Evolutionary conservation across 148 eudicot genomes (phyloP).

Genomic region (Heliamphora exappendiculata): DNA sequence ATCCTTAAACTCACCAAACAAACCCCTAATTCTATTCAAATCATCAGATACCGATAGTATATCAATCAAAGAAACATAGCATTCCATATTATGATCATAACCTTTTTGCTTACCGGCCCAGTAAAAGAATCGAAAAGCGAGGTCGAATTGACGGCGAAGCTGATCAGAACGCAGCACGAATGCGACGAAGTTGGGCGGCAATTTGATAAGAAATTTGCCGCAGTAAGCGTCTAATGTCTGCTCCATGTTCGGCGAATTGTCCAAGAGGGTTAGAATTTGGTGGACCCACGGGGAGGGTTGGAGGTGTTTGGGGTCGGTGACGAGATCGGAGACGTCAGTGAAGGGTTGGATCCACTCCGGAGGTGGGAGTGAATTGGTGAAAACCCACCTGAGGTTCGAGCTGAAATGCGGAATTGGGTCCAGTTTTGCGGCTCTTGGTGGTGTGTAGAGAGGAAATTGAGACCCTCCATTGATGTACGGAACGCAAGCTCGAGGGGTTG

Average conservation of each 20-base stretch:
- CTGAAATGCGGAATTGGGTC: slow-evolving; percentile 10
- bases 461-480: slow-evolving; percentile 27
- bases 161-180: slow-evolving; percentile 43
- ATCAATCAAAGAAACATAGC: slow-evolving; percentile 65
- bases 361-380: slow-evolving; percentile 51
- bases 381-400: slow-evolving; percentile 14
- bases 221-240: slow-evolving; percentile 46
- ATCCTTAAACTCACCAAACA: slow-evolving; percentile 46
- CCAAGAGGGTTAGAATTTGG: slow-evolving; percentile 49
- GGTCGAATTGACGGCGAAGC: slow-evolving; percentile 26
- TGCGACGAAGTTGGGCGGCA: slow-evolving; percentile 71
- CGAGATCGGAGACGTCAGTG: slow-evolving; percentile 63
- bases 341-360: slow-evolving; percentile 92
- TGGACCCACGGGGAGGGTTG: slow-evolving; percentile 74
- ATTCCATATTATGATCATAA: slow-evolving; percentile 59
- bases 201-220: slow-evolving; percentile 51
- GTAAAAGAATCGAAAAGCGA: slow-evolving; percentile 56
- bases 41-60: slow-evolving; percentile 40
- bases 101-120: slow-evolving; percentile 91
- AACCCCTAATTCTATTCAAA: slow-evolving; percentile 43
- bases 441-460: slow-evolving; percentile 13
- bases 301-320: slow-evolving; percentile 35
- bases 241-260: slow-evolving; percentile 52
- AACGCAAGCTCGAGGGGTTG: slow-evolving; percentile 10
- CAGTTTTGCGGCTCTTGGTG: slow-evolving; percentile 9